Evolutionary conservation across 345 rosid species (phyloP).

Genomic region (Gynandropsis gynandra): DNA sequence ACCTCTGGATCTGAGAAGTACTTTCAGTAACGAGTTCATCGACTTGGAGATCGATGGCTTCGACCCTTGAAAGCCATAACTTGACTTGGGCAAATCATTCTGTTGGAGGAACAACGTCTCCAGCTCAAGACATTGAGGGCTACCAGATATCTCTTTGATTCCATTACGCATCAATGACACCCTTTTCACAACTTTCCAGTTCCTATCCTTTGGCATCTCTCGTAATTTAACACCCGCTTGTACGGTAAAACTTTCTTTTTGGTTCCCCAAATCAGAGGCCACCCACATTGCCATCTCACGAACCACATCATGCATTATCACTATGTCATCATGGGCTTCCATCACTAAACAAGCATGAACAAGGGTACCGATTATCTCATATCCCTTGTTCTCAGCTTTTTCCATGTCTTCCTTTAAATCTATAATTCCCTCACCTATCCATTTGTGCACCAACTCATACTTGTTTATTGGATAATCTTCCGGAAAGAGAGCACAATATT

Average conservation of each 20-base stretch:
- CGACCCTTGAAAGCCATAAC: too few species aligned
- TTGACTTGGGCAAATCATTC: slow-evolving; percentile 19
- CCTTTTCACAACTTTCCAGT: slow-evolving; percentile 10
- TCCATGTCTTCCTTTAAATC: neutral
- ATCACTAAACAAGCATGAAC: slow-evolving; percentile 11
- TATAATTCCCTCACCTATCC: slow-evolving; percentile 25
- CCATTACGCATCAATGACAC: slow-evolving; percentile 22
- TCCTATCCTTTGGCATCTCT: slow-evolving; percentile 4
- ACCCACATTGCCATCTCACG: slow-evolving; percentile 33
- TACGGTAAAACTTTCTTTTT: neutral
- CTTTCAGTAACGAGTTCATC: too few species aligned
- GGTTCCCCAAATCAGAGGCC: neutral
- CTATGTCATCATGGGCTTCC: slow-evolving; percentile 16
- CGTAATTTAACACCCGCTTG: neutral
- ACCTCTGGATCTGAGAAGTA: too few species aligned
- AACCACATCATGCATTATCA: slow-evolving; percentile 31
- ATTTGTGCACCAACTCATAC: neutral
- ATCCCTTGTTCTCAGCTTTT: slow-evolving; percentile 11
- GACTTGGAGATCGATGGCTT: too few species aligned
- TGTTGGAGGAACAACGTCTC: slow-evolving; percentile 17
- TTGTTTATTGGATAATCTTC: neutral
- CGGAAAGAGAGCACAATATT: neutral
- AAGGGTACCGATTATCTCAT: slow-evolving; percentile 17
- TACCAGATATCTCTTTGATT: slow-evolving; percentile 11
- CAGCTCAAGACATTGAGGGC: slow-evolving; percentile 13